Evolutionary conservation across 495 filamentous ascomycete genomes (phyloP).

Genomic region (Chaetomidium leptoderma): DNA sequence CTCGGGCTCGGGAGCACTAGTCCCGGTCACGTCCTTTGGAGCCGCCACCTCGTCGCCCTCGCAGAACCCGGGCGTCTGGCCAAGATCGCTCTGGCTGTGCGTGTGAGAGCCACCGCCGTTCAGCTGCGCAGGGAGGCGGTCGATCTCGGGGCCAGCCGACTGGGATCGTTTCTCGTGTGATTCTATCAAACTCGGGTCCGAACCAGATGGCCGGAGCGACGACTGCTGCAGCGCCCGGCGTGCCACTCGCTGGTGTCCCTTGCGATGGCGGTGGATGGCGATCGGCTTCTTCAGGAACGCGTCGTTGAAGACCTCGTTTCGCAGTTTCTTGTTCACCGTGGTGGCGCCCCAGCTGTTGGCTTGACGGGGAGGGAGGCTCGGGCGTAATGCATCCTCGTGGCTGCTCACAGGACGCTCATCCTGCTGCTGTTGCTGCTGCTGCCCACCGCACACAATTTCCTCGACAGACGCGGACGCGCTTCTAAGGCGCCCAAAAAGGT

Average conservation of each 20-base stretch:
- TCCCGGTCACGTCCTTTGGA: constrained; percentile 48
- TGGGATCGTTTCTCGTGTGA: constrained; percentile 18
- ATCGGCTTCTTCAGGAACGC: constrained; percentile 85
- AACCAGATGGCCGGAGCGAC: constrained; percentile 34
- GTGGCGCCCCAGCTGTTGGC: constrained; percentile 93
- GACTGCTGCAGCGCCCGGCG: constrained; percentile 39
- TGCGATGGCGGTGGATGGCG: constrained; percentile 51
- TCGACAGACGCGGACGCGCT: constrained; percentile 37
- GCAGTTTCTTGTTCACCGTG: constrained; percentile 78
- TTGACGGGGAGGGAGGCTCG: constrained; percentile 45
- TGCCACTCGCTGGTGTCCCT: constrained; percentile 59
- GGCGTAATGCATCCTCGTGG: constrained; percentile 26
- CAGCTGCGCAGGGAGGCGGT: constrained; percentile 8
- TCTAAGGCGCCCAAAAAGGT: constrained; percentile 27
- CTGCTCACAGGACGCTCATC: constrained; percentile 4
- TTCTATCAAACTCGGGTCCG: constrained; percentile 28
- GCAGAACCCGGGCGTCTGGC: constrained; percentile 9
- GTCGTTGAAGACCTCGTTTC: constrained; percentile 90
- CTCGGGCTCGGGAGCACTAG: constrained; percentile 54
- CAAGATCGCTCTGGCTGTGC: constrained; percentile 36
- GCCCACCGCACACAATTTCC: neutral
- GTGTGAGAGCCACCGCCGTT: constrained; percentile 16
- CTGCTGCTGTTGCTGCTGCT: no score
- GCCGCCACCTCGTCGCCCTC: constrained; percentile 25
- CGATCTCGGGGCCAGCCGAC: neutral